Evolutionary conservation across 176 grass and related monocot genomes (phyloP).

Genomic region (Phoenix roebelenii): DNA sequence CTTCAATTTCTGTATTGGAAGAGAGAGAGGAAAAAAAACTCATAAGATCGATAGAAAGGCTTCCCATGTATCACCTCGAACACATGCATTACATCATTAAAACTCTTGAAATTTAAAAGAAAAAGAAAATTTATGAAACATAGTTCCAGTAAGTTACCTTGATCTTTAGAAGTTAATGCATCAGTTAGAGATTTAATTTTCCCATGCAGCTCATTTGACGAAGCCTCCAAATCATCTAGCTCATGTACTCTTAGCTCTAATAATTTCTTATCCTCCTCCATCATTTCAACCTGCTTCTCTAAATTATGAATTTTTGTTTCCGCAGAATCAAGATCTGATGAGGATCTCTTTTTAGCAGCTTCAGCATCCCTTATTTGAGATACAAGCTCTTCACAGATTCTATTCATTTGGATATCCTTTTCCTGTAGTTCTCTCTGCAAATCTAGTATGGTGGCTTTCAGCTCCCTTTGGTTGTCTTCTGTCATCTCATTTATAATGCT

Average conservation of each 20-base stretch:
- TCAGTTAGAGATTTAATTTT: constrained; percentile 61
- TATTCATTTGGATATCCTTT: constrained; percentile 69
- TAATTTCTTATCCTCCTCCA: constrained; percentile 51
- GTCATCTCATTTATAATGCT: constrained; percentile 16
- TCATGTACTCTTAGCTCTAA: constrained; percentile 47
- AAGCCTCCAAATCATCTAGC: constrained; percentile 48
- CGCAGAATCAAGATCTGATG: constrained; percentile 40
- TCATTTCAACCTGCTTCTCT: constrained; percentile 53
- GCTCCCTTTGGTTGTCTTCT: constrained; percentile 60
- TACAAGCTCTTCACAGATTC: constrained; percentile 61
- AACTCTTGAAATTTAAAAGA: background rate
- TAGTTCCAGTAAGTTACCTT: constrained; percentile 38
- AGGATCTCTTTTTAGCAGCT: constrained; percentile 36
- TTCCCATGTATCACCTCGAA: background rate
- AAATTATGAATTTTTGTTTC: constrained; percentile 44
- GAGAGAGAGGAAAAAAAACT: constrained; percentile 10
- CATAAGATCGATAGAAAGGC: background rate
- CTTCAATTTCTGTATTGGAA: constrained; percentile 67
- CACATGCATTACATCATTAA: background rate
- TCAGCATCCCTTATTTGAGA: constrained; percentile 73
- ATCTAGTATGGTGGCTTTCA: constrained; percentile 58
- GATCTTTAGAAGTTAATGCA: constrained; percentile 71
- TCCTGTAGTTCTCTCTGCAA: constrained; percentile 72
- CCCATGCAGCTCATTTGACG: constrained; percentile 39
- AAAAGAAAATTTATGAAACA: background rate